A percentile compares a stretch with the other conserved stretches of the same genome.
phyloP scores from a whole-genome alignment of 2,329 filamentous ascomycete species.

The Venturia aucupariae region DNA sequence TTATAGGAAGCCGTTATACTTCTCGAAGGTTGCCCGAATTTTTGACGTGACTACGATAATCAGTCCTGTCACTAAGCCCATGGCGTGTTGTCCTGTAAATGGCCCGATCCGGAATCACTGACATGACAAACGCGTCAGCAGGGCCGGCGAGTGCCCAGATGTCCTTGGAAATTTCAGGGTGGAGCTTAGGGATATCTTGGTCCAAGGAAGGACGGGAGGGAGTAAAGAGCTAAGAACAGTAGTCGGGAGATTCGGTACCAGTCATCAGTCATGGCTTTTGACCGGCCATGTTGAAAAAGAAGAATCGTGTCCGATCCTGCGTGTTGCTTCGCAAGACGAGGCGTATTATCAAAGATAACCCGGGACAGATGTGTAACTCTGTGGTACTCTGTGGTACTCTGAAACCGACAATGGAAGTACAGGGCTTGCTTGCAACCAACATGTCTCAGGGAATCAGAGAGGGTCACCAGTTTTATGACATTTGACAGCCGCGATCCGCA shows the following conservation, averaged over 20 bases:
- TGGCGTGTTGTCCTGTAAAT: background rate
- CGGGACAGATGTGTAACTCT: background rate
- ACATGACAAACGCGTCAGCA: background rate
- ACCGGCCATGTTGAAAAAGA: background rate
- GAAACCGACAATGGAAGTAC: background rate
- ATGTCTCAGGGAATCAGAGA: background rate
- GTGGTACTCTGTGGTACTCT: background rate
- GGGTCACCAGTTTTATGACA: background rate
- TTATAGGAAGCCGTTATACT: background rate
- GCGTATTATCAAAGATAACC: background rate
- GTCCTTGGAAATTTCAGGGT: background rate
- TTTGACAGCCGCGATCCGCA: background rate
- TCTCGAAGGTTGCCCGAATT: background rate
- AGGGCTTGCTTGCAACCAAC: background rate
- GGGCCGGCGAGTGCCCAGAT: background rate
- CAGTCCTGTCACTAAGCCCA: background rate
- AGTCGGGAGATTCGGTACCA: background rate
- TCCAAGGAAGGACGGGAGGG: background rate
- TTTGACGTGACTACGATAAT: background rate
- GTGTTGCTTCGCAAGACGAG: background rate
- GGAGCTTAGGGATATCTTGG: background rate
- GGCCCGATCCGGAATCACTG: background rate
- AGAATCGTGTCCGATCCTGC: background rate
- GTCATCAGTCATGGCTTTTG: background rate
- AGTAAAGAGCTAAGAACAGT: background rate